Evolutionary conservation across 2,329 filamentous ascomycete species (phyloP).

Genomic region (Cadophora sp.): DNA sequence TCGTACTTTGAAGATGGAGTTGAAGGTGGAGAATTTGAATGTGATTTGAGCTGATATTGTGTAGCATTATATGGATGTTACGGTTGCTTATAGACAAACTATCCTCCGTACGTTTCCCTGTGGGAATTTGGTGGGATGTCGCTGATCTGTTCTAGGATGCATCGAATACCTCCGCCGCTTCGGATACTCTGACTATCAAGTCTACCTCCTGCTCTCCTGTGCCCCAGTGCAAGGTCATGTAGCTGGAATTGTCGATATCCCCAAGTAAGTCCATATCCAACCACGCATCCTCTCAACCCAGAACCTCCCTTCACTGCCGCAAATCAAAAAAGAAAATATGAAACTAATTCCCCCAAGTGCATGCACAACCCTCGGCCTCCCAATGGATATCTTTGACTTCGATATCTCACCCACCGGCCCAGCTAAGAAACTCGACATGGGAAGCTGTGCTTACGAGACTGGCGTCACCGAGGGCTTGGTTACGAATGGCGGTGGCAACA

Average conservation of each 20-base stretch:
- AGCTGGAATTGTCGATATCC: constrained; percentile 89
- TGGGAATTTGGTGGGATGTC: neutral
- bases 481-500: constrained; percentile 53
- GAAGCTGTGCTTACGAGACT: constrained; percentile 70
- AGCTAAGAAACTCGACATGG: constrained; percentile 70
- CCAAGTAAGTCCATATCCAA: constrained; percentile 58
- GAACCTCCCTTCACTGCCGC: too few relatives aligned
- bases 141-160: constrained; percentile 52
- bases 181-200: constrained; percentile 76
- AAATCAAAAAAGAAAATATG: too few relatives aligned
- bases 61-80: constrained; percentile 80
- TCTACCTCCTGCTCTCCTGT: constrained; percentile 84
- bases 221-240: constrained; percentile 89
- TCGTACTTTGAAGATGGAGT: constrained; percentile 1
- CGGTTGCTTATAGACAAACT: constrained; percentile 85
- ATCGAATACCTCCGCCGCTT: constrained; percentile 83
- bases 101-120: constrained; percentile 48
- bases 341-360: constrained; percentile 49
- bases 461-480: constrained; percentile 54
- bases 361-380: constrained; percentile 86
- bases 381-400: constrained; percentile 95
- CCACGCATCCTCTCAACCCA: neutral
- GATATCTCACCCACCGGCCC: constrained; percentile 75
- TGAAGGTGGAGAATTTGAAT: too few relatives aligned
- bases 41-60: neutral